Evolutionary conservation across 129 eudicot genomes (phyloP).

Genomic region (Artemisia argyi): DNA sequence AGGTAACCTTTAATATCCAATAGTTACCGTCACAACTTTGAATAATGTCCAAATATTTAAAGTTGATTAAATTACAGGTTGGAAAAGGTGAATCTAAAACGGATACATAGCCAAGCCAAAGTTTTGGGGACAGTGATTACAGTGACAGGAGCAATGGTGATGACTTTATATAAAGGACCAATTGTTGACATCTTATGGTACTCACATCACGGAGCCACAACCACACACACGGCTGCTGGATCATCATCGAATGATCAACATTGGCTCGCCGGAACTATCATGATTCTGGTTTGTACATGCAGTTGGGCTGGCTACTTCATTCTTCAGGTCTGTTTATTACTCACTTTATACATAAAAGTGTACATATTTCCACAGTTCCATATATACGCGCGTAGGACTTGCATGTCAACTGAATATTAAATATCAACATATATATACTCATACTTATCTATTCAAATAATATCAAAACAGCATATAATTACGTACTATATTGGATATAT

Average conservation of each 20-base stretch:
- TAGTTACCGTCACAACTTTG: too few relatives aligned
- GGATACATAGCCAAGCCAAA: slow-evolving; percentile 68
- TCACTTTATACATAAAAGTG: not conserved
- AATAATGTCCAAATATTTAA: too few relatives aligned
- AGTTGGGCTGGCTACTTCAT: slow-evolving; percentile 94
- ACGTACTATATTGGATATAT: too few relatives aligned
- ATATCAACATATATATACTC: too few relatives aligned
- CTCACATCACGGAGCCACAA: slow-evolving; percentile 34
- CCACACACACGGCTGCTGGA: slow-evolving; percentile 34
- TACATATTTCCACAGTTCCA: too few relatives aligned
- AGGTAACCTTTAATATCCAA: slow-evolving; percentile 42
- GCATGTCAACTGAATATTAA: too few relatives aligned
- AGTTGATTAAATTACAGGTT: slow-evolving; percentile 39
- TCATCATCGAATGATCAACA: slow-evolving; percentile 50
- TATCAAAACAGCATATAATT: too few relatives aligned
- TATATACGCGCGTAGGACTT: not conserved
- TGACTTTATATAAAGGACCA: slow-evolving; percentile 95
- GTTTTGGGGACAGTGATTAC: slow-evolving; percentile 83
- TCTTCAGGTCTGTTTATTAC: slow-evolving; percentile 52
- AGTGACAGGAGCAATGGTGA: slow-evolving; percentile 79
- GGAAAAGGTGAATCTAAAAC: slow-evolving; percentile 78
- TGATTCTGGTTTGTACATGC: slow-evolving; percentile 58
- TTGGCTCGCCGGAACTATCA: slow-evolving; percentile 68
- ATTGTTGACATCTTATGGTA: slow-evolving; percentile 56
- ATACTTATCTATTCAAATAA: too few relatives aligned